These are phyloP conservation scores for Ophiostoma perfectum DNA, from an alignment of 2,329 filamentous ascomycete species.

Conservation along the genomic window DNA sequence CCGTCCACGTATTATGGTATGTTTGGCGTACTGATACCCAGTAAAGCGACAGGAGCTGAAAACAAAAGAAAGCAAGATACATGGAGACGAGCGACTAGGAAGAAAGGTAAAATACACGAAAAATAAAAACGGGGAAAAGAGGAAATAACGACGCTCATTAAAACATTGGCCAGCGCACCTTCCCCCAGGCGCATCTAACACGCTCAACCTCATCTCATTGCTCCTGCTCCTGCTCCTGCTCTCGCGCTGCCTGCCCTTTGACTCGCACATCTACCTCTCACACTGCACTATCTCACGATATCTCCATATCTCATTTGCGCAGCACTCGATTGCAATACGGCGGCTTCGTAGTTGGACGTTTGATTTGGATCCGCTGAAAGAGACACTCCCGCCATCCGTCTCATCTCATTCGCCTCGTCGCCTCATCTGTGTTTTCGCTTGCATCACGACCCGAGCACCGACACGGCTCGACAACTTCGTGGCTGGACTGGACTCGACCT, in stretches of 20 bases:
- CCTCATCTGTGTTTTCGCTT: too few relatives aligned
- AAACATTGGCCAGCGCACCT: conserved; percentile 8
- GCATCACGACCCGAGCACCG: too few relatives aligned
- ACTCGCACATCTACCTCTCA: background rate
- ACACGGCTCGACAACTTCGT: too few relatives aligned
- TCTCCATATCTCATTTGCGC: background rate
- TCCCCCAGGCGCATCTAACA: background rate
- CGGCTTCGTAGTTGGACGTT: too few relatives aligned
- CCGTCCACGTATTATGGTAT: too few relatives aligned
- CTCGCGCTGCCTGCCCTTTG: background rate
- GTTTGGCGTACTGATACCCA: too few relatives aligned
- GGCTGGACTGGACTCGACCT: too few relatives aligned
- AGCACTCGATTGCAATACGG: too few relatives aligned
- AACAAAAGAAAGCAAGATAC: background rate
- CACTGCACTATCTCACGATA: background rate
- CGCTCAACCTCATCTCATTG: conserved; percentile 1
- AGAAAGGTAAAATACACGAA: conserved; percentile 11
- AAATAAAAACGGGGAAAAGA: conserved; percentile 10
- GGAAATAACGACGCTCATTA: conserved; percentile 9
- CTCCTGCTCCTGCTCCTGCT: background rate
- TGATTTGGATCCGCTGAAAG: too few relatives aligned
- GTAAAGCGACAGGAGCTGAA: background rate
- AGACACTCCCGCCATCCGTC: too few relatives aligned
- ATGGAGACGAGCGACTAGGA: background rate
- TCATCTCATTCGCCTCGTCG: too few relatives aligned